phyloP scores from a whole-genome alignment of 441 rosid genomes.

The Gossypium lobatum region DNA sequence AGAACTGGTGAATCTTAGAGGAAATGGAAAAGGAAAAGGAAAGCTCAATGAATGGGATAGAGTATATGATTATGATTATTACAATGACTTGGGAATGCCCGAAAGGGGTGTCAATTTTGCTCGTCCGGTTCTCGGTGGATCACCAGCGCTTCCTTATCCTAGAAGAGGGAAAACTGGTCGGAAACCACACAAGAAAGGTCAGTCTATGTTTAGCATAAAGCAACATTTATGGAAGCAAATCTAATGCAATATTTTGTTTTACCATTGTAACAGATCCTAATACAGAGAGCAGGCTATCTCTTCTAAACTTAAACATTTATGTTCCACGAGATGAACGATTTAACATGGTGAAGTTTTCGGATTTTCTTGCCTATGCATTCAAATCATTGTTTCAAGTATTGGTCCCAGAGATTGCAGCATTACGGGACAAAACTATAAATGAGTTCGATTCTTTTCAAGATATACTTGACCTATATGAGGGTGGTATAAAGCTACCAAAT shows the following conservation, averaged over 20 bases:
- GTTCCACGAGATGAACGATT: constrained; percentile 89
- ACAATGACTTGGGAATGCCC: constrained; percentile 78
- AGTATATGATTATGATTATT: constrained; percentile 76
- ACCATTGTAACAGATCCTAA: constrained; percentile 39
- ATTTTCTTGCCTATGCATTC: constrained; percentile 69
- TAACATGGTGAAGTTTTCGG: constrained; percentile 67
- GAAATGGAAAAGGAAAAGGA: constrained; percentile 47
- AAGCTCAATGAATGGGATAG: constrained; percentile 83
- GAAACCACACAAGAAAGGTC: constrained; percentile 55
- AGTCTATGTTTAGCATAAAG: constrained; percentile 6
- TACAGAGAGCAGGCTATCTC: constrained; percentile 58
- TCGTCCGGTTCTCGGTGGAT: constrained; percentile 74
- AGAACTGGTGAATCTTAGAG: constrained; percentile 57
- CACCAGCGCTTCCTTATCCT: constrained; percentile 67
- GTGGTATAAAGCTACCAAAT: constrained; percentile 41
- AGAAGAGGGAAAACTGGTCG: constrained; percentile 83
- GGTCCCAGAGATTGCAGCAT: constrained; percentile 54
- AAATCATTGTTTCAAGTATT: constrained; percentile 61
- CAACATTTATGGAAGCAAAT: background rate
- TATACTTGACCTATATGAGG: constrained; percentile 59
- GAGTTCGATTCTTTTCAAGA: constrained; percentile 81
- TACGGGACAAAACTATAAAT: constrained; percentile 65
- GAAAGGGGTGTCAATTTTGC: constrained; percentile 49
- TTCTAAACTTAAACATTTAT: constrained; percentile 60
- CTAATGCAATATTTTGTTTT: constrained; percentile 4